A percentile compares a stretch with the other conserved stretches of the same genome.
Evolutionary conservation across 352 stramenopile species (phyloP).

Genomic region (Pythium myriotylum): DNA sequence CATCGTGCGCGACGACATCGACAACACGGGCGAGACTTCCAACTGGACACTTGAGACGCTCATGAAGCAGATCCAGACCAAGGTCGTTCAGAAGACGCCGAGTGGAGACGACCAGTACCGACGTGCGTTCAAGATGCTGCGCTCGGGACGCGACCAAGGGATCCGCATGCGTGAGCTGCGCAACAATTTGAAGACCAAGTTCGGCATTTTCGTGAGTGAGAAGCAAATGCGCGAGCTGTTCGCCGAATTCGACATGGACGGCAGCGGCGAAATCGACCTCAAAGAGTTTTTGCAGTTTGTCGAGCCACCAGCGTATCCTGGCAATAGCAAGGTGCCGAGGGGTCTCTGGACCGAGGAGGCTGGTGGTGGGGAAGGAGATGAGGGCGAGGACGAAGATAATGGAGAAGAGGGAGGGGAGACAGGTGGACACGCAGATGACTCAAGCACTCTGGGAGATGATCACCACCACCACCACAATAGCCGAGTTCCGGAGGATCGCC

Average conservation of each 20-base stretch:
- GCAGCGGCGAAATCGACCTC: constrained; percentile 74
- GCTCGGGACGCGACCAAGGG: constrained; percentile 59
- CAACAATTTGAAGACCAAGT: constrained; percentile 78
- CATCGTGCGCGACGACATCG: constrained; percentile 31
- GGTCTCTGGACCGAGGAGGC: constrained; percentile 64
- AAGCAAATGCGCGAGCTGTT: constrained; percentile 73
- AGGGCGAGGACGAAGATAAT: constrained; percentile 4
- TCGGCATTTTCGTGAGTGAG: constrained; percentile 79
- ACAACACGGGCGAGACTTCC: constrained; percentile 48
- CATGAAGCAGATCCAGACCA: constrained; percentile 74
- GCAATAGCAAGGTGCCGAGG: constrained; percentile 53
- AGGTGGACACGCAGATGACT: neutral
- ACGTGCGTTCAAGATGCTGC: constrained; percentile 82
- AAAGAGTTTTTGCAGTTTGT: constrained; percentile 79
- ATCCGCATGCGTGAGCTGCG: constrained; percentile 74
- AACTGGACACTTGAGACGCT: constrained; percentile 71
- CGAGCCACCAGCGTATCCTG: constrained; percentile 58
- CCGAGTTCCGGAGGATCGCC: constrained; percentile 3
- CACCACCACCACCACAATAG: constrained; percentile 11
- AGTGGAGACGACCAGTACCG: constrained; percentile 79
- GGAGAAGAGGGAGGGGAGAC: constrained; percentile 13
- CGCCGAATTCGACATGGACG: constrained; percentile 57
- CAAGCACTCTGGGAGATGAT: neutral
- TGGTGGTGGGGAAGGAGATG: constrained; percentile 20
- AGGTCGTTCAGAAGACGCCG: constrained; percentile 78